Evolutionary conservation across 2,329 filamentous ascomycete species (phyloP).

Genomic region (Ophiostoma tasmaniense): DNA sequence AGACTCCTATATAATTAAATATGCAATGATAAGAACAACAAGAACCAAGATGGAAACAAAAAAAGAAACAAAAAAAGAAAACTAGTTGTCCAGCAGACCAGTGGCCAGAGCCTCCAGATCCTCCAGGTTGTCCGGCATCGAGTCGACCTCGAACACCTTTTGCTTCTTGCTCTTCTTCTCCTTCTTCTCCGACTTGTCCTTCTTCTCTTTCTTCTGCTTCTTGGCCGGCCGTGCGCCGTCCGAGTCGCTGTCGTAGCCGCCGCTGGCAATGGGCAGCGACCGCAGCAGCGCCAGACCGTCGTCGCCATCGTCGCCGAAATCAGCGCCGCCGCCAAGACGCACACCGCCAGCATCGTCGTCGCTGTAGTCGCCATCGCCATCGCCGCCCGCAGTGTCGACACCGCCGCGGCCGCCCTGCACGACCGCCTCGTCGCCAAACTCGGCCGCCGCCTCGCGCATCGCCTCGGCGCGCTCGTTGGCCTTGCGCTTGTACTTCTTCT

Average conservation of each 20-base stretch:
- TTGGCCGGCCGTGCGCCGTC: conserved; percentile 40
- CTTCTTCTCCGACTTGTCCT: conserved; percentile 34
- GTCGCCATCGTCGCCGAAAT: conserved; percentile 36
- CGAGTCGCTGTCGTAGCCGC: conserved; percentile 20
- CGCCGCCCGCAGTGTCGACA: background rate
- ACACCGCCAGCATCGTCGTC: conserved; percentile 21
- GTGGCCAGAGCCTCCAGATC: conserved; percentile 71
- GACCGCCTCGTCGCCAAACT: conserved; percentile 19
- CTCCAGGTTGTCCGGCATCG: conserved; percentile 69
- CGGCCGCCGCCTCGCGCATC: conserved; percentile 26
- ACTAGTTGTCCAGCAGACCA: conserved; percentile 52
- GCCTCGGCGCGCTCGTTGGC: conserved; percentile 45
- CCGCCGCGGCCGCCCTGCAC: conserved; percentile 37
- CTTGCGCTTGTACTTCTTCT: conserved; percentile 68
- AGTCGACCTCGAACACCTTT: conserved; percentile 52
- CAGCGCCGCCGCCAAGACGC: conserved; percentile 26
- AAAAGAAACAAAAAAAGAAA: background rate
- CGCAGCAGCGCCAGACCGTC: conserved; percentile 51
- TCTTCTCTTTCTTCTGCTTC: conserved; percentile 60
- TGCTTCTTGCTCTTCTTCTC: conserved; percentile 38
- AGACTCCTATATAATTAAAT: background rate
- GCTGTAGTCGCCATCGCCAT: conserved; percentile 26
- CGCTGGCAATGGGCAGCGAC: conserved; percentile 45
- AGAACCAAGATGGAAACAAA: background rate
- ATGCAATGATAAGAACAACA: background rate